Percentiles rank a stretch among this genome's conserved stretches.
Evolutionary conservation across 202 grass and related monocot genomes (phyloP).

Genomic region (Digitaria exilis): DNA sequence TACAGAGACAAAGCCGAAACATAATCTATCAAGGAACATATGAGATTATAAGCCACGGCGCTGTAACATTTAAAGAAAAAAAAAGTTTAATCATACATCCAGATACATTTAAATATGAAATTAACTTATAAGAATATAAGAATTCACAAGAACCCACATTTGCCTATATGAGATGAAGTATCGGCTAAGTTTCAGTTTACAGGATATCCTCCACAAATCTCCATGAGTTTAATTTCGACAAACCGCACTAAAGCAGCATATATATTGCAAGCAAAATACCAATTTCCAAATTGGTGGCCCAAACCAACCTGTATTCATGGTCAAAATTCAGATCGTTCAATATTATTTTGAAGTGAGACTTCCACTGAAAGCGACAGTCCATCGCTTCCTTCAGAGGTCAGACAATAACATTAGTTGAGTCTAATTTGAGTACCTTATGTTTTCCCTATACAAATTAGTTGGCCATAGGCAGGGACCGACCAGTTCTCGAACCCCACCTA

Average conservation of each 20-base stretch:
- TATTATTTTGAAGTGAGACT: conserved; percentile 32
- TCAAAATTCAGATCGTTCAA: conserved; percentile 17
- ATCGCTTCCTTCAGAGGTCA: conserved; percentile 41
- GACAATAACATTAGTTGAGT: conserved; percentile 13
- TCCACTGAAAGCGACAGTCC: conserved; percentile 21
- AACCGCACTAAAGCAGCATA: conserved; percentile 1
- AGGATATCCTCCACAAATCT: neutral
- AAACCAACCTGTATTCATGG: conserved; percentile 18
- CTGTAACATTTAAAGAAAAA: neutral
- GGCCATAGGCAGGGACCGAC: conserved; percentile 2
- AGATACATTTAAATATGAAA: conserved; percentile 31
- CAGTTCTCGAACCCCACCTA: conserved; percentile 31
- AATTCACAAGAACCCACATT: conserved; percentile 4
- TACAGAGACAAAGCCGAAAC: neutral
- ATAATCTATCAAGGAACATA: neutral
- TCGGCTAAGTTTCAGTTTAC: conserved; percentile 5
- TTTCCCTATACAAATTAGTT: conserved; percentile 28
- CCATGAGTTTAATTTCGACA: conserved; percentile 1
- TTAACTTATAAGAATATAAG: conserved; percentile 30
- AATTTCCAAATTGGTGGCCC: conserved; percentile 37
- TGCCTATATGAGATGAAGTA: neutral
- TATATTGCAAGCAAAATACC: neutral
- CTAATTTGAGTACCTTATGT: conserved; percentile 33
- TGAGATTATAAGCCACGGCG: neutral
- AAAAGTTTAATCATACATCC: neutral